Conservation (phyloP, 148 eudicot genomes). For the Silene conica region DNA sequence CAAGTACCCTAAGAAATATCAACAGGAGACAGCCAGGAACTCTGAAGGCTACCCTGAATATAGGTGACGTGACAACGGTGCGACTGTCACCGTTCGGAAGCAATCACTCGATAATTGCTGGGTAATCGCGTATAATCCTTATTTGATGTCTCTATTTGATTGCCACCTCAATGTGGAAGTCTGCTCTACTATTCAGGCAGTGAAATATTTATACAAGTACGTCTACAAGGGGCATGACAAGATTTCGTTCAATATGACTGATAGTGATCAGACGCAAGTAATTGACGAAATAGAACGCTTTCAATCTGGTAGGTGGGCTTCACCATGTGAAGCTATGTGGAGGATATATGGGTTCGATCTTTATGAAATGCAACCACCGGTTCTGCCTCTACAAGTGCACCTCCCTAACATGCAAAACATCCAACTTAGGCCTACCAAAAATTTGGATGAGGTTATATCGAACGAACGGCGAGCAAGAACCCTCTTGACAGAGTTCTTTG, state of each 20-base stretch:
- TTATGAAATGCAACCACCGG: neutral
- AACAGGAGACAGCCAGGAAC: neutral
- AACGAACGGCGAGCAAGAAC: too few relatives aligned
- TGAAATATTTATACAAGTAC: conserved; percentile 1
- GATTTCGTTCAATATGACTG: too few relatives aligned
- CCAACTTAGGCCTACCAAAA: too few relatives aligned
- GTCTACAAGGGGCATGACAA: neutral
- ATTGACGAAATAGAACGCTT: neutral
- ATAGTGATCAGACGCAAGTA: too few relatives aligned
- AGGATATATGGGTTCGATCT: neutral
- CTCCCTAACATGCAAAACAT: neutral
- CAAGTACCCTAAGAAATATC: neutral
- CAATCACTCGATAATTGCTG: neutral
- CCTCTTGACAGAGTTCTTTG: neutral
- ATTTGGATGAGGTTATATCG: too few relatives aligned
- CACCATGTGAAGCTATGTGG: neutral
- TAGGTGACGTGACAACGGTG: neutral
- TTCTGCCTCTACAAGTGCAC: neutral
- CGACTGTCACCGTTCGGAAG: neutral
- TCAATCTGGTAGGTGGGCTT: neutral
- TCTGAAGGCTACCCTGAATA: neutral
- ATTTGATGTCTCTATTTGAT: neutral
- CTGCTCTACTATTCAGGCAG: neutral
- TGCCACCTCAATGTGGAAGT: neutral
- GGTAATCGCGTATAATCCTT: neutral